phyloP scores from a whole-genome alignment of 2,329 filamentous ascomycete genomes.

The Herpotrichia juniperi region DNA sequence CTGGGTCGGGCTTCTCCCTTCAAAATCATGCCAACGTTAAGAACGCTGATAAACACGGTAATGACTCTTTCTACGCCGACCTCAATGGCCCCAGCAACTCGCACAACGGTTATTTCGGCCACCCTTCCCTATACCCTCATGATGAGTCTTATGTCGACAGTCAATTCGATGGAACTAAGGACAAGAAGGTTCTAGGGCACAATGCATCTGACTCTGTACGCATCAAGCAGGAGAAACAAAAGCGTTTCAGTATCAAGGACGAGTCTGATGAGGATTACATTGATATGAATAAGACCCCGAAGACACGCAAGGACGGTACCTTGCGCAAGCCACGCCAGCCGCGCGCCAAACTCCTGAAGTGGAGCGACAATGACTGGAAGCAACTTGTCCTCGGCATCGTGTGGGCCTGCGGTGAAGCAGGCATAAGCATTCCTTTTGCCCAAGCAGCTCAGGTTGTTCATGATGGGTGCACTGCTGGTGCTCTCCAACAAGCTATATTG shows the following conservation, averaged over 20 bases:
- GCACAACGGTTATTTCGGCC: too few species aligned
- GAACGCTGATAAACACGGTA: too few species aligned
- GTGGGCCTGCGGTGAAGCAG: conserved; percentile 36
- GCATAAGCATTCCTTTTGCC: conserved; percentile 36
- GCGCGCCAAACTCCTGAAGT: conserved; percentile 34
- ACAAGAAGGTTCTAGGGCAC: too few species aligned
- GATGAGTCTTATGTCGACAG: too few species aligned
- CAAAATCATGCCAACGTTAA: too few species aligned
- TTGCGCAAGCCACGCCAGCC: conserved; percentile 36
- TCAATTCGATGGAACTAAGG: too few species aligned
- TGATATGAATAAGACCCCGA: not conserved
- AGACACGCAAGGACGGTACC: not conserved
- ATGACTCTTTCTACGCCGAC: too few species aligned
- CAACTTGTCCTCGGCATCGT: conserved; percentile 34
- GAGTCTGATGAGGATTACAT: not conserved
- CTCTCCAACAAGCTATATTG: conserved; percentile 41
- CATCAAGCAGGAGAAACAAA: not conserved
- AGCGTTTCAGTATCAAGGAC: not conserved
- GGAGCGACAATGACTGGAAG: conserved; percentile 37
- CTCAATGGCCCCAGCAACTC: too few species aligned
- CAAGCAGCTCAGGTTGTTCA: conserved; percentile 33
- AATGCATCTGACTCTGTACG: too few species aligned
- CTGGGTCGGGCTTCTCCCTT: too few species aligned
- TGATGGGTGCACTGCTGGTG: conserved; percentile 28
- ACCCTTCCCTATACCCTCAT: too few species aligned